Conservation (phyloP, 129 eudicot species). For the Saposhnikovia divaricata region DNA sequence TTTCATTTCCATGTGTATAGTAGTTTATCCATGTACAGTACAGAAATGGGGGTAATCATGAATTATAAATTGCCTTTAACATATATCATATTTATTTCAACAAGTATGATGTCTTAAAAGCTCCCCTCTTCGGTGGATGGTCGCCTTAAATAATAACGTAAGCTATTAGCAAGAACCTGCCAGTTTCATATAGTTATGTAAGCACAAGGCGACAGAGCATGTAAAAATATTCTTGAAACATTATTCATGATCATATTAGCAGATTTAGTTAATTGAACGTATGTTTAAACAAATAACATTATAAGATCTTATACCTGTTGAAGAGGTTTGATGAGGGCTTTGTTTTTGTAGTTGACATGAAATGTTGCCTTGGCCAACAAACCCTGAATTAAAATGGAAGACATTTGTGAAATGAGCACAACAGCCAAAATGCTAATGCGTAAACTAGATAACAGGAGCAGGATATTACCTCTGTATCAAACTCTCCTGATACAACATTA, state of each 20-base stretch:
- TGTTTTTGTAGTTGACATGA: conserved; percentile 79
- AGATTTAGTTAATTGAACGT: not conserved
- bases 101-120: conserved; percentile 5
- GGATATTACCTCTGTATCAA: conserved; percentile 74
- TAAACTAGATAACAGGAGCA: not conserved
- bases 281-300: not conserved
- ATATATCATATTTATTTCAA: not conserved
- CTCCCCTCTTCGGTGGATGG: conserved; percentile 13
- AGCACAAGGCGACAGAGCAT: not conserved
- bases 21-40: not conserved
- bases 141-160: conserved; percentile 11
- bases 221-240: not conserved
- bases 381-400: conserved; percentile 35
- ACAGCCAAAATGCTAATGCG: not conserved
- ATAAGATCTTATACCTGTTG: conserved; percentile 51
- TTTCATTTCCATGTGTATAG: not conserved
- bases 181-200: not conserved
- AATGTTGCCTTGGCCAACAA: conserved; percentile 89
- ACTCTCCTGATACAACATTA: conserved; percentile 79
- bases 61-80: not conserved
- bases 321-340: conserved; percentile 70
- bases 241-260: not conserved
- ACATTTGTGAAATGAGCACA: not conserved
- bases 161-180: conserved; percentile 36
- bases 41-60: not conserved